These are phyloP conservation scores for Lachnellula arida DNA, from an alignment of 2,329 filamentous ascomycete genomes.

Conservation along the genomic window DNA sequence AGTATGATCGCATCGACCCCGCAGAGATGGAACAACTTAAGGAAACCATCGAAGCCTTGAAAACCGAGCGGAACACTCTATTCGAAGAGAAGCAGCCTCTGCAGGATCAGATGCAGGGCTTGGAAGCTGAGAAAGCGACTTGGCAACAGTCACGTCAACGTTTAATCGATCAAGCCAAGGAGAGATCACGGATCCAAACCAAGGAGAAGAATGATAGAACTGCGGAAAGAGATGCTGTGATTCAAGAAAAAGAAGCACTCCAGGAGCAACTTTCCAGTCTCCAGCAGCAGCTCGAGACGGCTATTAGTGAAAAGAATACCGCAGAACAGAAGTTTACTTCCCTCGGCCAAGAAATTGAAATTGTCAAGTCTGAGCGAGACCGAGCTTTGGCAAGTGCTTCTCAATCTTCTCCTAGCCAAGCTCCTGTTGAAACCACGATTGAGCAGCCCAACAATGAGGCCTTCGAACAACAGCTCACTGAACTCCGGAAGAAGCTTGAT, in stretches of 20 bases:
- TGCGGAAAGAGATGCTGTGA: slow-evolving; percentile 37
- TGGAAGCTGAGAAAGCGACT: slow-evolving; percentile 50
- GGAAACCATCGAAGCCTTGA: slow-evolving; percentile 62
- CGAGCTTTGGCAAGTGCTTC: slow-evolving; percentile 31
- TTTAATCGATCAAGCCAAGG: slow-evolving; percentile 60
- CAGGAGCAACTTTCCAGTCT: slow-evolving; percentile 34
- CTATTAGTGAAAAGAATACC: slow-evolving; percentile 33
- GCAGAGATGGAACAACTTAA: slow-evolving; percentile 88
- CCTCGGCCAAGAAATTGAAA: slow-evolving; percentile 38
- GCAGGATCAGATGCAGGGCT: slow-evolving; percentile 47
- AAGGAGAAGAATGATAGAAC: slow-evolving; percentile 49
- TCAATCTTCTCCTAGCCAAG: slow-evolving; percentile 20
- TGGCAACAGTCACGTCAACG: slow-evolving; percentile 51
- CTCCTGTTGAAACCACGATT: slow-evolving; percentile 40
- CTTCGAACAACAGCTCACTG: slow-evolving; percentile 46
- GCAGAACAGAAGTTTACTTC: slow-evolving; percentile 33
- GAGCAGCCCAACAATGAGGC: slow-evolving; percentile 47
- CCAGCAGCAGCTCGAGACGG: slow-evolving; percentile 45
- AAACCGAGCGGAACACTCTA: slow-evolving; percentile 56
- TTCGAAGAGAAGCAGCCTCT: slow-evolving; percentile 39
- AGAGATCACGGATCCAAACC: slow-evolving; percentile 50
- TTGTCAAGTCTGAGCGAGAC: slow-evolving; percentile 42
- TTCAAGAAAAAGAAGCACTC: slow-evolving; percentile 40
- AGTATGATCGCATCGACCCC: slow-evolving; percentile 92
- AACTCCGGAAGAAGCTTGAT: slow-evolving; percentile 58